These are phyloP conservation scores for Cladosporium oxysporum DNA, from an alignment of 2,329 filamentous ascomycete genomes.

Conservation along the genomic window DNA sequence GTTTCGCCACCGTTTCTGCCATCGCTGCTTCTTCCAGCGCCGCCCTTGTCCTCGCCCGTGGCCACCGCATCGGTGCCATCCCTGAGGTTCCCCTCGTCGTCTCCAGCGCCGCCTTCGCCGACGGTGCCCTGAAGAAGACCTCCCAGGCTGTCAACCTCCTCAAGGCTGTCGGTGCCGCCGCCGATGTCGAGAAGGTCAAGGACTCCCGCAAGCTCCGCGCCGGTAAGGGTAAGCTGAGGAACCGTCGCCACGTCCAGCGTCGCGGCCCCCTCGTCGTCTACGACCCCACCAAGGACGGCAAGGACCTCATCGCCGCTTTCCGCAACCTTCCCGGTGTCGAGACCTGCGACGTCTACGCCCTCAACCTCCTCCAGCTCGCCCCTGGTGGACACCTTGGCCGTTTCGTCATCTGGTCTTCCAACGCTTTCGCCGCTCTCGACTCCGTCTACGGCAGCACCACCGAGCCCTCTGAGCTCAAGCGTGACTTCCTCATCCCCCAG, in stretches of 20 bases:
- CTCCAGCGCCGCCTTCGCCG: slow-evolving; percentile 85
- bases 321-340: slow-evolving; percentile 99
- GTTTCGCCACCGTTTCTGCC: slow-evolving; percentile 96
- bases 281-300: slow-evolving; percentile 92
- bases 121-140: slow-evolving; percentile 81
- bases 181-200: slow-evolving; percentile 94
- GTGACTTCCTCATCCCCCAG: slow-evolving; percentile 95
- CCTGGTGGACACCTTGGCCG: slow-evolving; percentile 98
- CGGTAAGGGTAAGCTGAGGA: slow-evolving; percentile 98
- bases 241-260: slow-evolving; percentile 94
- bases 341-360: slow-evolving; percentile 87
- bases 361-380: slow-evolving; percentile 99
- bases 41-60: slow-evolving; percentile 92
- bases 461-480: slow-evolving; percentile 88
- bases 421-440: slow-evolving; percentile 95
- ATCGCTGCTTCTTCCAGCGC: slow-evolving; percentile 94
- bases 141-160: slow-evolving; percentile 82
- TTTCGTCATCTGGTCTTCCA: slow-evolving; percentile 98
- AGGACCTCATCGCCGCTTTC: slow-evolving; percentile 90
- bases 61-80: slow-evolving; percentile 89
- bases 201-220: slow-evolving; percentile 94
- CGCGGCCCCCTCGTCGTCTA: slow-evolving; percentile 98
- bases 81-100: slow-evolving; percentile 97
- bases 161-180: slow-evolving; percentile 84
- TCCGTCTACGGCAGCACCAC: slow-evolving; percentile 95